These are phyloP conservation scores for Penicillium sp. DNA, from an alignment of 2,329 filamentous ascomycete genomes.

Conservation along the genomic window DNA sequence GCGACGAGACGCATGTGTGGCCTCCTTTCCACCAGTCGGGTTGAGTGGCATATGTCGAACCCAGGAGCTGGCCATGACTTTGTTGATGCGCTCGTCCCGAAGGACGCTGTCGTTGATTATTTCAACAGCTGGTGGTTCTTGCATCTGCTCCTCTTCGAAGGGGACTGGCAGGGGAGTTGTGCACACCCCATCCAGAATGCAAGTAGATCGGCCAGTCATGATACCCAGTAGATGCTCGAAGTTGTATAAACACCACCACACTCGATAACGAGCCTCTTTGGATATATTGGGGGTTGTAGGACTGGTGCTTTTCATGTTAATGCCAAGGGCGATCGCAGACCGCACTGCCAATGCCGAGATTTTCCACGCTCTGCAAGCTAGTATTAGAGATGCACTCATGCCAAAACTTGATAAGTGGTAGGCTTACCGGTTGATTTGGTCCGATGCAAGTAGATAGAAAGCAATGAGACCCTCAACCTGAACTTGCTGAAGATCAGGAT, in stretches of 20 bases:
- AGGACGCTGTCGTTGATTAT: slow-evolving; percentile 29
- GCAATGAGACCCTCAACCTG: slow-evolving; percentile 41
- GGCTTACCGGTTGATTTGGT: slow-evolving; percentile 43
- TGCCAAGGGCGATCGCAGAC: slow-evolving; percentile 40
- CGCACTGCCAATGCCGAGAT: slow-evolving; percentile 41
- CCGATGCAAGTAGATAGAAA: slow-evolving; percentile 40
- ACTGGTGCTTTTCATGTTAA: slow-evolving; percentile 43
- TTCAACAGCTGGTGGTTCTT: slow-evolving; percentile 29
- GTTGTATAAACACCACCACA: slow-evolving; percentile 44
- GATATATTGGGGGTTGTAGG: slow-evolving; percentile 33
- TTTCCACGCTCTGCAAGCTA: slow-evolving; percentile 37
- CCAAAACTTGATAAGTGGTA: background rate
- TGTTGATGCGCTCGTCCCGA: slow-evolving; percentile 31
- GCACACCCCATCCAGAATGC: slow-evolving; percentile 40
- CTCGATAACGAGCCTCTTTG: slow-evolving; percentile 43
- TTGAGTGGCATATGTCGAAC: slow-evolving; percentile 31
- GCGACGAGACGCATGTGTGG: no score
- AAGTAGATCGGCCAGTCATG: slow-evolving; percentile 44
- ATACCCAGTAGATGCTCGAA: slow-evolving; percentile 43
- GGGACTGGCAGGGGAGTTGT: slow-evolving; percentile 41
- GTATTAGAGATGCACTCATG: background rate
- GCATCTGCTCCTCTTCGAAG: slow-evolving; percentile 38
- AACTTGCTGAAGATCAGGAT: slow-evolving; percentile 44
- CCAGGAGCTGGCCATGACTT: slow-evolving; percentile 27
- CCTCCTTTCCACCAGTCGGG: slow-evolving; percentile 25